Percentiles rank a stretch among this genome's conserved stretches.
Conservation (phyloP, 192 early-diverging fungal species). For the Gonapodya prolifera region DNA sequence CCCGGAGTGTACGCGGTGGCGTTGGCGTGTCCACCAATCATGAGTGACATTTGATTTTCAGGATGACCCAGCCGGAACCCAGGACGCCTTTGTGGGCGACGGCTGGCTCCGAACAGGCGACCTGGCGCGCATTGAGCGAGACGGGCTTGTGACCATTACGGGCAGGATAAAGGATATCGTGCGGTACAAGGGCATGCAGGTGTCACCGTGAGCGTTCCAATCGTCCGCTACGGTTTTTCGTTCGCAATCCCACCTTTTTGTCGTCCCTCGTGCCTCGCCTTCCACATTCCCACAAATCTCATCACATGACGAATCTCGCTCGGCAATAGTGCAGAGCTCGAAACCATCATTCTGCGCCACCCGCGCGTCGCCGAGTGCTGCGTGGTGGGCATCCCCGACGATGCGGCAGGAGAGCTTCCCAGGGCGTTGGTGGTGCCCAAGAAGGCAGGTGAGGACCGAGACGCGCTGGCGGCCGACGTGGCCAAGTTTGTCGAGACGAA, state of each 20-base stretch:
- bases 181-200: not conserved
- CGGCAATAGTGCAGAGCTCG: slow-evolving; percentile 2
- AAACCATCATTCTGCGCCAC: not conserved
- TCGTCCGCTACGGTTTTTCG: not conserved
- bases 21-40: too few species aligned
- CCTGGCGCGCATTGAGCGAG: not conserved
- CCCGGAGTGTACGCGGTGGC: too few species aligned
- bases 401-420: not conserved
- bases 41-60: too few species aligned
- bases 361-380: not conserved
- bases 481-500: not conserved
- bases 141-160: not conserved
- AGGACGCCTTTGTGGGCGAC: not conserved
- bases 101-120: slow-evolving; percentile 5
- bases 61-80: not conserved
- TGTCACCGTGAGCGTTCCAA: not conserved
- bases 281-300: too few species aligned
- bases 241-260: too few species aligned
- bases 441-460: not conserved
- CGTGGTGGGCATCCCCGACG: not conserved
- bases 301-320: too few species aligned
- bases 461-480: not conserved
- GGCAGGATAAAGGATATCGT: not conserved
- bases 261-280: too few species aligned
- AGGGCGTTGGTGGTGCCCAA: not conserved